Evolutionary conservation across 1,284 basidiomycete genomes (phyloP).

Genomic region (Filobasidium uniguttulatum): DNA sequence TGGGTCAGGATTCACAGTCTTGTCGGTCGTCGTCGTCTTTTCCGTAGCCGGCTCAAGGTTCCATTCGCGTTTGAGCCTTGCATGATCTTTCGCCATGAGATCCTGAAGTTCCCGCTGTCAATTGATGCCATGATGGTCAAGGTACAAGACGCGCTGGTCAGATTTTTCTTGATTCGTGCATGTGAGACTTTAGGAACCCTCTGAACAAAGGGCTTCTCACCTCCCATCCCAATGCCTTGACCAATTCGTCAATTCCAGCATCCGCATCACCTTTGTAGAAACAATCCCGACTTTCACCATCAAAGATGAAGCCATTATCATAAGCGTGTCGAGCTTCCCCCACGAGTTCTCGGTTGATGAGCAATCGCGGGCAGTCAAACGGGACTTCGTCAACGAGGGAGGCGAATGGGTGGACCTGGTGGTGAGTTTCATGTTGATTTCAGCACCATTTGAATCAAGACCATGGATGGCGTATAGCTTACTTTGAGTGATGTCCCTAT

Average conservation of each 20-base stretch:
- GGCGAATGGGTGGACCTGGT: slow-evolving; percentile 44
- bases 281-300: slow-evolving; percentile 20
- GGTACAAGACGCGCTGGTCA: too few relatives aligned
- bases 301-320: slow-evolving; percentile 16
- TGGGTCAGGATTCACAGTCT: too few relatives aligned
- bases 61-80: too few relatives aligned
- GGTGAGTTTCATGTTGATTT: neutral
- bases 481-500: slow-evolving; percentile 83
- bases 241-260: slow-evolving; percentile 24
- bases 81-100: too few relatives aligned
- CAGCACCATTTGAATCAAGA: neutral
- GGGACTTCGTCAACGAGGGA: slow-evolving; percentile 39
- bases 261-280: slow-evolving; percentile 36
- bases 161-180: too few relatives aligned
- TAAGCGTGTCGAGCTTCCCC: slow-evolving; percentile 30
- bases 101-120: too few relatives aligned
- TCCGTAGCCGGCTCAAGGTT: neutral
- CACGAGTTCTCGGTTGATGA: slow-evolving; percentile 45
- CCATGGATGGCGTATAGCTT: too few relatives aligned
- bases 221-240: slow-evolving; percentile 31
- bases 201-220: too few relatives aligned
- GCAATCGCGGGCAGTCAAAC: slow-evolving; percentile 36
- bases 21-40: neutral
- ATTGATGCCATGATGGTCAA: neutral
- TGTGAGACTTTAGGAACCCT: too few relatives aligned